Evolutionary conservation across 805 yeast species (phyloP), one percentile per base, ranked within the genome.

Genomic region (Wickerhamiella sergipiensis): DNA sequence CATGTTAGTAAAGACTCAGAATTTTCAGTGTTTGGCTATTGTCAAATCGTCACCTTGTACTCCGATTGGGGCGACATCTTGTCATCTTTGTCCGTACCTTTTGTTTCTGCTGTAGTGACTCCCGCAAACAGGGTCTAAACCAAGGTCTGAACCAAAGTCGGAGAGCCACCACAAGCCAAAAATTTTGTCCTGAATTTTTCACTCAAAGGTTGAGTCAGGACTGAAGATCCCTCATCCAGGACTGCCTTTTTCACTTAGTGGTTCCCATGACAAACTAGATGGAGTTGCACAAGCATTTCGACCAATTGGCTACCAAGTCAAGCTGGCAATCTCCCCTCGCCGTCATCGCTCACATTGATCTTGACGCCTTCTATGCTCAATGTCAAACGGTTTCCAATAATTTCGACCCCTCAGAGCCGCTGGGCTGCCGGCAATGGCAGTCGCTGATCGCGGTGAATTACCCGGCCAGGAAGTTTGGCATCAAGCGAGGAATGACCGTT

Each of bases 311-410:
- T 6, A 39, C 56, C 1, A 39, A 54, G 2, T 45, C 55, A 17
- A 53, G 58, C 2, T 80, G 76, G 62, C 58, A 61, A 6, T 80
- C 88, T 53, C 86, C 90, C 1, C 68, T 90, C 10, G 73, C 95
- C 0, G 83, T 84, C 22, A 76, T 92, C 39, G 88, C 83, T 7
- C 94, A 88, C 59, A 75, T 92, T 22, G 98, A 92, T 67, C 76
- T 87, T 59, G 95, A 92, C 67, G 97, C 97, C 12, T 92, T 89
- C 65, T 92, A 85, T 66, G 95, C 98, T 0, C 98, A 92, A 62
- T 92, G 83, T 29, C 97, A 92, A 60, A 90, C 83, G 57, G 70
- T 85, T 6, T 67, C 96, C 43, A 71, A 86, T 17, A 82, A 82
- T 0, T 67, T 83, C 15, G 66, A 80, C 1, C 70, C 69, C 1